Evolutionary conservation across 2,329 filamentous ascomycete genomes (phyloP), one percentile per base, ranked within the genome.

Genomic region (Aspergillus alliaceus): DNA sequence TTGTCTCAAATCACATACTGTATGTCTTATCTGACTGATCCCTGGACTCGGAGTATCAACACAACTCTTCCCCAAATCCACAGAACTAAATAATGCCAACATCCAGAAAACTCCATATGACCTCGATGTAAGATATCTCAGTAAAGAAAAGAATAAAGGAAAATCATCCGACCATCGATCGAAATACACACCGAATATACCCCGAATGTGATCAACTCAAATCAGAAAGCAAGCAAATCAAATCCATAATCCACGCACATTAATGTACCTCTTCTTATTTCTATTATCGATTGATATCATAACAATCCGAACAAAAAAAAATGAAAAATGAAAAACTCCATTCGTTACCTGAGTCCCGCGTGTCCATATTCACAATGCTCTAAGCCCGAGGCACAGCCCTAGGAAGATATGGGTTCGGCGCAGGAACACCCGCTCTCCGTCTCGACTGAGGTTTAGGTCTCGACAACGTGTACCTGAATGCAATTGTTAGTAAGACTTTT

Each of bases 391-490:
- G 51, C 12, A 54, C 50, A 14, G 46, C 18, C 70, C 62, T 53
- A 9, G 37, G 48, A 20, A 56, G 34, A 49, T 59, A 64, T 1
- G 70, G 70, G 51, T 72, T 68, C 9, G 67, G 65, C 20, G 70
- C 68, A 9, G 72, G 58, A 31, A 76, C 67, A 39, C 73, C 73
- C 1, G 73, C 73, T 58, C 64, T 69, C 40, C 73, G 73, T 57
- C 73, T 73, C 9, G 73, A 76, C 40, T 71, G 71, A n/a, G 73
- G 70, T 51, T 75, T 76, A 50, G 73, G 73, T 49, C 73, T 62
- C 42, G 73, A 72, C 39, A 76, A 70, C 20, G 73, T 76, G 60
- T 76, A 75, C 61, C 73, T 75, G 25, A 44, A 47, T 14, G 9
- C 27, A 5, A 7, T 53, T 35, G 18, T 58, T 47, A 47, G 50